phyloP scores from a whole-genome alignment of 2,329 filamentous ascomycete species.

The Sporothrix euskadiensis region DNA sequence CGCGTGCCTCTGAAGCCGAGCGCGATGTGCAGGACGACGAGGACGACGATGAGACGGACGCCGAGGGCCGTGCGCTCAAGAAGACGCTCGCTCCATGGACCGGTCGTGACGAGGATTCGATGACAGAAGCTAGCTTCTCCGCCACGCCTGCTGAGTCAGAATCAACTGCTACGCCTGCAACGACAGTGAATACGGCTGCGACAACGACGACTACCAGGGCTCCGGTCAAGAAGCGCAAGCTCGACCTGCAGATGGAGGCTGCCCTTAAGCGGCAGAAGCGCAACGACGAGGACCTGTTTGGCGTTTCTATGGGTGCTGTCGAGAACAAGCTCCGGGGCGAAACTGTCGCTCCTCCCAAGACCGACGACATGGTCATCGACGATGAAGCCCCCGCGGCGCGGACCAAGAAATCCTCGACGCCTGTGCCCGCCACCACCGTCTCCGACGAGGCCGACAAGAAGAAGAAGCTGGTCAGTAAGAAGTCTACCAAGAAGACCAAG shows the following conservation, averaged over 20 bases:
- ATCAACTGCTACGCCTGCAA: neutral
- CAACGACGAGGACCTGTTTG: slow-evolving; percentile 75
- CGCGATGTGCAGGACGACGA: slow-evolving; percentile 24
- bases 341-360: slow-evolving; percentile 41
- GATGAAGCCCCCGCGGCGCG: slow-evolving; percentile 35
- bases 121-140: slow-evolving; percentile 72
- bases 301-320: slow-evolving; percentile 58
- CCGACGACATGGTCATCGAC: slow-evolving; percentile 55
- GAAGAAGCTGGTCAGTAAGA: slow-evolving; percentile 66
- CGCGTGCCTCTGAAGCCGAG: slow-evolving; percentile 38
- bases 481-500: slow-evolving; percentile 66
- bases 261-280: slow-evolving; percentile 79
- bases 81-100: slow-evolving; percentile 52
- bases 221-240: slow-evolving; percentile 69
- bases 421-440: slow-evolving; percentile 38
- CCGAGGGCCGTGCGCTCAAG: slow-evolving; percentile 64
- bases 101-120: slow-evolving; percentile 61
- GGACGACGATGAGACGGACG: slow-evolving; percentile 63
- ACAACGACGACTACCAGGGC: neutral
- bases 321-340: slow-evolving; percentile 56
- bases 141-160: slow-evolving; percentile 11
- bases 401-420: slow-evolving; percentile 36
- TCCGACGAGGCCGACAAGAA: slow-evolving; percentile 43
- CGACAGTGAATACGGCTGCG: slow-evolving; percentile 1
- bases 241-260: slow-evolving; percentile 66